Base-by-base conservation (phyloP, 2,329 filamentous ascomycete genomes). In the Colletotrichum neosansevieriae region DNA sequence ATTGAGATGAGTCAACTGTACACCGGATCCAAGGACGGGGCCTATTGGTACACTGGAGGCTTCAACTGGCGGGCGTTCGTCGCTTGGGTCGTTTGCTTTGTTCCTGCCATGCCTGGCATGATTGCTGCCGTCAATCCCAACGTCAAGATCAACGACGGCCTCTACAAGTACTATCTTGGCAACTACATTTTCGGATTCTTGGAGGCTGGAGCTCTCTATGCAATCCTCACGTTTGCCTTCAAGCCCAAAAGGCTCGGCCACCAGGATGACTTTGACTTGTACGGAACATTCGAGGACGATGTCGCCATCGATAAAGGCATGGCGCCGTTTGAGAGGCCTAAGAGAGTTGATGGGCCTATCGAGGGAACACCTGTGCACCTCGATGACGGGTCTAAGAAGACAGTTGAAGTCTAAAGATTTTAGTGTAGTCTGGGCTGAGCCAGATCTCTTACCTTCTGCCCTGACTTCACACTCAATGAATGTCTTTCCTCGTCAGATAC, bases 1-100 rank as follows among this genome's bases (percentile, higher is more conserved):
- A 73, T 81, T 54, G 77, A 80, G 66, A 71, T 81, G 29, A 77
- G 76, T 11, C 78, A 80, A 49, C 67, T 82, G 10, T 82, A 82
- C 68, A 72, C 72, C 6, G 72, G 72, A 11, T 71, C 74, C 9
- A 71, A 70, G 5, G 73, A 78, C 17, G 78, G 77, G 2, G 78
- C 78, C 12, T 83, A 82, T 69, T 80, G 77, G 73, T 81, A 77
- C 71, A 69, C 70, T 2, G 64, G 75, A 13, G 79, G 80, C 7
- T 68, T 70, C 58, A 80, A 81, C 69, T 79, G 74, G 75, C 74
- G 79, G 21, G 78, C 76, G 1, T 75, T 77, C 13, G 66, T 73
- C 2, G 73, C 77, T 24, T 81, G 76, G 65, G 73, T 76, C 32
- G 69, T 75, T 40, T 75, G 76, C 19, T 76, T 76, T 66, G 74